phyloP scores from a whole-genome alignment of 345 rosid species.

The Syzygium grande region DNA sequence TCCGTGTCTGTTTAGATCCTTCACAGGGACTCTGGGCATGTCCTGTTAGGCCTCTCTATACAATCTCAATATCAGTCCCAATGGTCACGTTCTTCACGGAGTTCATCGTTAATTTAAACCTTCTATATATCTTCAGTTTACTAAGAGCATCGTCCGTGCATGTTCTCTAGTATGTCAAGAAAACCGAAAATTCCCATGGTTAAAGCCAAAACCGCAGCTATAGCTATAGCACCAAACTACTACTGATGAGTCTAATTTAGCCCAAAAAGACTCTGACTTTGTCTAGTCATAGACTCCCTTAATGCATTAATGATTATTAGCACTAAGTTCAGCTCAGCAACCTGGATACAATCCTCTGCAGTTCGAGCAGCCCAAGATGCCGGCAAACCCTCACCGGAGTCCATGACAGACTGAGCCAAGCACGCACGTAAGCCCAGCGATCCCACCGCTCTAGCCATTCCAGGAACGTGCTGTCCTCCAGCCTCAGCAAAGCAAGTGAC shows the following conservation, averaged over 20 bases:
- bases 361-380: slow-evolving; percentile 48
- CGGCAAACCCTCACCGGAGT: slow-evolving; percentile 60
- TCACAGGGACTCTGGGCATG: neutral
- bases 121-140: neutral
- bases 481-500: slow-evolving; percentile 79
- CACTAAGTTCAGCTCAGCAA: neutral
- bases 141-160: neutral
- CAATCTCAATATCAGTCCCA: neutral
- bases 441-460: slow-evolving; percentile 62
- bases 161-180: neutral
- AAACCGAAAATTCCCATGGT: neutral
- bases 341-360: slow-evolving; percentile 55
- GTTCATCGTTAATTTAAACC: neutral
- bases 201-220: neutral
- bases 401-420: slow-evolving; percentile 50
- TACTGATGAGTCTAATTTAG: neutral
- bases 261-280: neutral
- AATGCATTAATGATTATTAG: neutral
- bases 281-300: neutral
- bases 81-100: neutral
- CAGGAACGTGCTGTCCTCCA: slow-evolving; percentile 61
- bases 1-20: neutral
- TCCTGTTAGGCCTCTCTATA: neutral
- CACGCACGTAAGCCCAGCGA: slow-evolving; percentile 62
- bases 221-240: neutral